Percentiles rank a stretch among this genome's conserved stretches.
phyloP scores from a whole-genome alignment of 345 rosid genomes.

The Salix caprea region DNA sequence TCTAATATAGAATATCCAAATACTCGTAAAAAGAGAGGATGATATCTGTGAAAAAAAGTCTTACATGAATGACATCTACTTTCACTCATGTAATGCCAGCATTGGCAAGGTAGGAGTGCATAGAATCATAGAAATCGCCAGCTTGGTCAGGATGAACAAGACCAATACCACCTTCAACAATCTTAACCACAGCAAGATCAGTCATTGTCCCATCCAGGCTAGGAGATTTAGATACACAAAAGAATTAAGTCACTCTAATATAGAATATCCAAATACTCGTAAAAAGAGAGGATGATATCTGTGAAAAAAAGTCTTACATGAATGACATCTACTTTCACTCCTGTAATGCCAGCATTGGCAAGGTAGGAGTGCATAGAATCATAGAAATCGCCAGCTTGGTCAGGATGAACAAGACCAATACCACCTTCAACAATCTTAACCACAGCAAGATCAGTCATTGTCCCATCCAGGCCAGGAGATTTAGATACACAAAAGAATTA shows the following conservation, averaged over 20 bases:
- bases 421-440: too few relatives aligned
- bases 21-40: neutral
- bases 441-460: too few relatives aligned
- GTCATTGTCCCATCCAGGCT: too few relatives aligned
- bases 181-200: too few relatives aligned
- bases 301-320: slow-evolving; percentile 45
- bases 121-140: too few relatives aligned
- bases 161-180: too few relatives aligned
- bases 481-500: neutral
- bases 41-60: slow-evolving; percentile 7
- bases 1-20: neutral
- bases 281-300: neutral
- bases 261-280: neutral
- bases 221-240: neutral
- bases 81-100: slow-evolving; percentile 74
- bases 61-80: slow-evolving; percentile 83
- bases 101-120: too few relatives aligned
- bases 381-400: too few relatives aligned
- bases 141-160: too few relatives aligned
- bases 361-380: too few relatives aligned
- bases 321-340: slow-evolving; percentile 79
- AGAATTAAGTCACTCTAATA: neutral
- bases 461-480: too few relatives aligned
- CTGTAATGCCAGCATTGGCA: slow-evolving; percentile 60
- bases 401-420: too few relatives aligned